Conservation (phyloP, 306 rosid species). For the Prinsepia uniflora region DNA sequence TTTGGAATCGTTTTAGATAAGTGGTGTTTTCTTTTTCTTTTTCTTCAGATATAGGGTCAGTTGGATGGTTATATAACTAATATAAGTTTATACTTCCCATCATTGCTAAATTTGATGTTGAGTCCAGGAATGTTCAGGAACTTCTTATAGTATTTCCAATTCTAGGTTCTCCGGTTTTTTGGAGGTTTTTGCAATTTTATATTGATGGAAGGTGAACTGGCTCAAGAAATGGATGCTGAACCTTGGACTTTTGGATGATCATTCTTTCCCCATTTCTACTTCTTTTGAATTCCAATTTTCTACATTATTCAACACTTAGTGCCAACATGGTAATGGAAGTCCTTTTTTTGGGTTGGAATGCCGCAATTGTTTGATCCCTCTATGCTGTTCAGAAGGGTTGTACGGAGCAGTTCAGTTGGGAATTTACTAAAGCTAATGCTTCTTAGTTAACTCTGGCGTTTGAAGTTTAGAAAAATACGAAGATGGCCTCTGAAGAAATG, state of each 20-base stretch:
- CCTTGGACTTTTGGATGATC: slow-evolving; percentile 3
- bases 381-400: slow-evolving; percentile 11
- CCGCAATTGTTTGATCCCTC: slow-evolving; percentile 14
- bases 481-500: slow-evolving; percentile 14
- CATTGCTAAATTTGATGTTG: slow-evolving; percentile 11
- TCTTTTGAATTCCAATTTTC: not conserved
- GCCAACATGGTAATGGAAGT: not conserved
- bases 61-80: slow-evolving; percentile 7
- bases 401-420: slow-evolving; percentile 12
- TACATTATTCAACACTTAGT: not conserved
- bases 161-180: slow-evolving; percentile 18
- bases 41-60: slow-evolving; percentile 11
- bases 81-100: slow-evolving; percentile 16
- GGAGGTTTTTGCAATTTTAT: slow-evolving; percentile 15
- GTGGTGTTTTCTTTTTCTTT: not conserved
- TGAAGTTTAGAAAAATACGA: slow-evolving; percentile 8
- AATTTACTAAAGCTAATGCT: not conserved
- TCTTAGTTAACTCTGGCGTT: slow-evolving; percentile 13
- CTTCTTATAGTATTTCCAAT: slow-evolving; percentile 19
- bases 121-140: slow-evolving; percentile 22
- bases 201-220: slow-evolving; percentile 12
- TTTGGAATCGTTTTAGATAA: slow-evolving; percentile 13
- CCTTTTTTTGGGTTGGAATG: slow-evolving; percentile 7
- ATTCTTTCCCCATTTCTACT: slow-evolving; percentile 13
- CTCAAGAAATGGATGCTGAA: slow-evolving; percentile 16